Conservation (phyloP, 345 rosid genomes). For the Adansonia digitata region DNA sequence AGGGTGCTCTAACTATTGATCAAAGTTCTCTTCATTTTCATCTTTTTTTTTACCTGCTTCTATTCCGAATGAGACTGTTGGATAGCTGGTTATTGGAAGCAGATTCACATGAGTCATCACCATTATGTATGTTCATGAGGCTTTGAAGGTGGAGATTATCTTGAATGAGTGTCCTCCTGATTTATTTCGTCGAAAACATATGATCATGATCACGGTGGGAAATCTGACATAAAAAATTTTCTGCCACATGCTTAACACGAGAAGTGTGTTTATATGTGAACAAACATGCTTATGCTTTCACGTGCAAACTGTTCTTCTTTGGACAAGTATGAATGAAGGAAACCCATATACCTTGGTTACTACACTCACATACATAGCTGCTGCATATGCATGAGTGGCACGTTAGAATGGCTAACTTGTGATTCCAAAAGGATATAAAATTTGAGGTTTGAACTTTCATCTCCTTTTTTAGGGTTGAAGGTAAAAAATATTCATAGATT, state of each 20-base stretch:
- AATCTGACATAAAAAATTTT: neutral
- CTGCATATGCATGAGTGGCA: too few species aligned
- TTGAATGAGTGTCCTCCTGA: too few species aligned
- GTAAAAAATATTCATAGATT: too few species aligned
- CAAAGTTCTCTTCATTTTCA: neutral
- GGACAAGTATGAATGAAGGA: too few species aligned
- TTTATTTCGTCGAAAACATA: too few species aligned
- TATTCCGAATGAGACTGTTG: neutral
- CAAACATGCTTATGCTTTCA: neutral
- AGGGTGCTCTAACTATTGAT: neutral
- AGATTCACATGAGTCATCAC: neutral
- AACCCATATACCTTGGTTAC: neutral
- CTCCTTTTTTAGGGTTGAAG: too few species aligned
- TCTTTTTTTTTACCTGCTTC: neutral
- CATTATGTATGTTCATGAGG: neutral
- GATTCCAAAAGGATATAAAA: too few species aligned
- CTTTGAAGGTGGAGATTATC: neutral
- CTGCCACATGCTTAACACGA: too few species aligned
- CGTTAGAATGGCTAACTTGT: too few species aligned
- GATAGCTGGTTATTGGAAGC: neutral
- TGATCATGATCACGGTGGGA: neutral
- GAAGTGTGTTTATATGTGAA: neutral
- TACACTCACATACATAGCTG: neutral
- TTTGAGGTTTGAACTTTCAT: too few species aligned
- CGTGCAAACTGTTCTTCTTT: neutral